Conservation (phyloP, 495 filamentous ascomycete genomes). For the Cryomyces minteri region DNA sequence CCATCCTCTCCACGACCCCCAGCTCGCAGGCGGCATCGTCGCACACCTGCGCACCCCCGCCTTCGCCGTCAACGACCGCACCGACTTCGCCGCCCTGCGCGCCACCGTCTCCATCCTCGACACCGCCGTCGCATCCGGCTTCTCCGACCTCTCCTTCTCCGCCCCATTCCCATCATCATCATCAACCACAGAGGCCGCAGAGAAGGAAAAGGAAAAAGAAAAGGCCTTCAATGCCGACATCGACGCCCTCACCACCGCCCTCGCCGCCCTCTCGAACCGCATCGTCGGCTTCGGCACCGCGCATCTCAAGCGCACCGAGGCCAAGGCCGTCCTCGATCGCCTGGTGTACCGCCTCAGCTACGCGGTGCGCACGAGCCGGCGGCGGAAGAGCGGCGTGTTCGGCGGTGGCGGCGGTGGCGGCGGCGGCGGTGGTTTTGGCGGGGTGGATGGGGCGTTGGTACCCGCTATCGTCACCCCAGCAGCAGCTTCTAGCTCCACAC, state of each 20-base stretch:
- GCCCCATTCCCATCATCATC: conserved; percentile 4
- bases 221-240: conserved; percentile 46
- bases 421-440: no score
- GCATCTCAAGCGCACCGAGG: conserved; percentile 50
- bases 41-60: conserved; percentile 7
- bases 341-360: conserved; percentile 53
- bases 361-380: conserved; percentile 47
- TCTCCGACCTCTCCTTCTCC: conserved; percentile 14
- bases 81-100: conserved; percentile 47
- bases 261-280: conserved; percentile 47
- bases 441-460: no score
- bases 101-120: conserved; percentile 49
- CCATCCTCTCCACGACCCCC: conserved; percentile 27
- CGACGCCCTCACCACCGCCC: conserved; percentile 39
- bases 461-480: no score
- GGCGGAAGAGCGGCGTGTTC: conserved; percentile 39
- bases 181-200: not conserved
- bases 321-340: conserved; percentile 52
- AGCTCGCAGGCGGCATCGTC: conserved; percentile 2
- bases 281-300: conserved; percentile 62
- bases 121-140: conserved; percentile 51
- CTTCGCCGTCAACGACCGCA: conserved; percentile 31
- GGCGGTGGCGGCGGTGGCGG: not conserved
- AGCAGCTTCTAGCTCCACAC: no score
- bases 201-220: conserved; percentile 17